Evolutionary conservation across 257 asterid species (phyloP).

Genomic region (Mitragyna speciosa): DNA sequence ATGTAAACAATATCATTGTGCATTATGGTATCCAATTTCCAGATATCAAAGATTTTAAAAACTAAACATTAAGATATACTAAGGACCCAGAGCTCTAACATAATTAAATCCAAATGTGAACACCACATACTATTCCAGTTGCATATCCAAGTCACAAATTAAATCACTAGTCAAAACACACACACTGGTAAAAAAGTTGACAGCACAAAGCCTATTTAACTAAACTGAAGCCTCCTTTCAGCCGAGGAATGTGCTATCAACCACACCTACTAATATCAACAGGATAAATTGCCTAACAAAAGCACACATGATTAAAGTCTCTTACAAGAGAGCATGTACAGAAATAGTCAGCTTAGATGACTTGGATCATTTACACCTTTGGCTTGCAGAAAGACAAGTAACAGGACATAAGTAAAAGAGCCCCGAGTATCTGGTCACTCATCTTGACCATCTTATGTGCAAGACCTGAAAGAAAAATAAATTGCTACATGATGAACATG

Average conservation of each 20-base stretch:
- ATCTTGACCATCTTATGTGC: slow-evolving; percentile 7
- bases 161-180: background rate
- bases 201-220: background rate
- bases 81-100: background rate
- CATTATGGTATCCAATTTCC: background rate
- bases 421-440: background rate
- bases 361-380: slow-evolving; percentile 4
- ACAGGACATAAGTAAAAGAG: background rate
- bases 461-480: background rate
- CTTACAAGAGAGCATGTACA: slow-evolving; percentile 18
- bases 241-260: background rate
- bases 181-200: background rate
- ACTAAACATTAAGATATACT: background rate
- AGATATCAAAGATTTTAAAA: background rate
- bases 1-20: background rate
- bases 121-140: background rate
- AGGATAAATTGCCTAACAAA: slow-evolving; percentile 1
- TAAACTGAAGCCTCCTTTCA: background rate
- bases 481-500: background rate
- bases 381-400: background rate
- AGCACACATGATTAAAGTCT: slow-evolving; percentile 2
- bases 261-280: background rate
- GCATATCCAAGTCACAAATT: background rate
- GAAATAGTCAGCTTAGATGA: background rate
- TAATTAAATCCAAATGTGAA: background rate